A percentile compares a stretch with the other conserved stretches of the same genome.
Evolutionary conservation across 306 rosid genomes (phyloP).

Genomic region (Malus asiatica): DNA sequence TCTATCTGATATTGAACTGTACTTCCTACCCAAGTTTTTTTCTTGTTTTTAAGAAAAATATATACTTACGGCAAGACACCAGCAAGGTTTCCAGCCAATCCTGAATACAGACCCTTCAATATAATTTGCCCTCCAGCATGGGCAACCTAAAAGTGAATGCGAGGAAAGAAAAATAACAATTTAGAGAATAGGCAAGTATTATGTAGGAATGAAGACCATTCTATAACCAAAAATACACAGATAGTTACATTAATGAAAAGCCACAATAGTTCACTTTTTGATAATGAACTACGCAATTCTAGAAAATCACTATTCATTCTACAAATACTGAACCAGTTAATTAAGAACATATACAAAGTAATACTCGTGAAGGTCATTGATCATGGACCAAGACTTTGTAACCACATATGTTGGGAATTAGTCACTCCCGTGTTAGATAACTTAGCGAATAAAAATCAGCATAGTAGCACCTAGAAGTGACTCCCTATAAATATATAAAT

Average conservation of each 20-base stretch:
- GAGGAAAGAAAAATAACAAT: background rate
- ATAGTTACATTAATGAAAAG: background rate
- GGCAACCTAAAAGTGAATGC: slow-evolving; percentile 15
- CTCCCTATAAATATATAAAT: background rate
- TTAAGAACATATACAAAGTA: background rate
- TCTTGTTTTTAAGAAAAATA: background rate
- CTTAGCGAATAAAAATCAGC: background rate
- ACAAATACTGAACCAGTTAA: background rate
- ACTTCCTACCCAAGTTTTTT: background rate
- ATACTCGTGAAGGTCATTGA: background rate
- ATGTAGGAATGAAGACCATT: background rate
- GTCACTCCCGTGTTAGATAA: background rate
- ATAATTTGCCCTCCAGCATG: slow-evolving; percentile 30
- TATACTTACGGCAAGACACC: slow-evolving; percentile 40
- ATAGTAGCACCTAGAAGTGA: background rate
- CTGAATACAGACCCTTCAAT: slow-evolving; percentile 33
- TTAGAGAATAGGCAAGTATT: background rate
- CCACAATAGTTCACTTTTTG: background rate
- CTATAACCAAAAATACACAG: background rate
- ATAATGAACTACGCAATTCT: background rate
- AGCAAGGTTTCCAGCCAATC: slow-evolving; percentile 35
- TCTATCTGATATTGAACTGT: background rate
- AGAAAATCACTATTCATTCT: background rate
- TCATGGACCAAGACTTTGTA: background rate
- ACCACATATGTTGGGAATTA: background rate